These are phyloP conservation scores for Drechslera avenae DNA, from an alignment of 2,329 filamentous ascomycete genomes.

Conservation along the genomic window DNA sequence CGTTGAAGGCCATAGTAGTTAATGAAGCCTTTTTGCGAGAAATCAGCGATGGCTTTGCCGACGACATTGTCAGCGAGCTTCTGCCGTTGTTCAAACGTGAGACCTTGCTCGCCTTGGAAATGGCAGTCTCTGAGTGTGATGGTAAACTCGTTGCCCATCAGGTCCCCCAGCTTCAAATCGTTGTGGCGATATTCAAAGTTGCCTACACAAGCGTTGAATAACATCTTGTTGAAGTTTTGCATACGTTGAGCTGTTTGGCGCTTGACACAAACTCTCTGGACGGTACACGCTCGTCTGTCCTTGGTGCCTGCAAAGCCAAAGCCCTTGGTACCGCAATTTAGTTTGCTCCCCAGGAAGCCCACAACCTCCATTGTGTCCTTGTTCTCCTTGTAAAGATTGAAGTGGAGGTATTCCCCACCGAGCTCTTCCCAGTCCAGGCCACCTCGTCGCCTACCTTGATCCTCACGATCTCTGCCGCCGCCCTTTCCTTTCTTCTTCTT, in stretches of 20 bases:
- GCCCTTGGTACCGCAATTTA: constrained; percentile 70
- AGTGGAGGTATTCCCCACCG: constrained; percentile 83
- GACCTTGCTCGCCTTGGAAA: constrained; percentile 57
- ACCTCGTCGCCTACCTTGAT: constrained; percentile 33
- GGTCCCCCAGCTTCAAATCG: constrained; percentile 79
- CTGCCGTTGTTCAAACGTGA: constrained; percentile 43
- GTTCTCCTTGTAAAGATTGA: constrained; percentile 95
- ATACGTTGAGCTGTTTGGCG: constrained; percentile 67
- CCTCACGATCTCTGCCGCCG: constrained; percentile 32
- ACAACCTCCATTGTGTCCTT: constrained; percentile 94
- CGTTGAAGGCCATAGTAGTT: constrained; percentile 99
- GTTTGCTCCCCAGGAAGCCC: constrained; percentile 72
- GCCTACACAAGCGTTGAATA: constrained; percentile 70
- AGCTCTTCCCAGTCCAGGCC: constrained; percentile 65
- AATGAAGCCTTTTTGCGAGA: constrained; percentile 80
- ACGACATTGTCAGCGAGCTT: constrained; percentile 60
- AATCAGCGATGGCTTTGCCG: constrained; percentile 65
- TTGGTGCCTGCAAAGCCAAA: constrained; percentile 90
- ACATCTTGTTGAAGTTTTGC: constrained; percentile 63
- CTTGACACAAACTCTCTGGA: constrained; percentile 76
- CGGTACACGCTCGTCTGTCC: constrained; percentile 83
- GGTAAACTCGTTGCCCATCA: constrained; percentile 88
- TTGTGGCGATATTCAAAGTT: constrained; percentile 78
- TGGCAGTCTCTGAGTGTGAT: constrained; percentile 88
- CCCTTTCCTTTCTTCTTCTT: constrained; percentile 36